Evolutionary conservation across 2,329 filamentous ascomycete species (phyloP), one percentile per base, ranked within the genome.

Genomic region (Incumbomyces lentus): DNA sequence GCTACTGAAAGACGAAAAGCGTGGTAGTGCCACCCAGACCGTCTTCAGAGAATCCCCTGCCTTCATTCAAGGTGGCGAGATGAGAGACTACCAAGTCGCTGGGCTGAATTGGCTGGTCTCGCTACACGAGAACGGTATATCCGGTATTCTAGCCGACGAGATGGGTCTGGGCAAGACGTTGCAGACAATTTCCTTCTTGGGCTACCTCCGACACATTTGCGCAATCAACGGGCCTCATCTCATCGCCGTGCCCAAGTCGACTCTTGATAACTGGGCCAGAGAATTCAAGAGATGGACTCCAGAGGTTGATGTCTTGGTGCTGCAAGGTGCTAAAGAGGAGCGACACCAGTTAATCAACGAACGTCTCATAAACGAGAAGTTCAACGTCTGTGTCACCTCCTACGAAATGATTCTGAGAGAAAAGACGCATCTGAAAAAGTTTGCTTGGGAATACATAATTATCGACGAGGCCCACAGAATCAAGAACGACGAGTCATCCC

Each of bases 361-460:
- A 13, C 84, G 86, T 3, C 74, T 98, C n/a, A 75, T 93, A 14
- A 86, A 93, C 49, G 88, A 95, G 64, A 86, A 94, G 55, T 98
- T 98, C 57, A 92, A 98, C 59, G 90, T 96, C 14, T 95, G 90
- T 68, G 86, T 98, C 62, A 98, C 92, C 12, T 95, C 89, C 64
- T 98, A 98, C 68, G 92, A 98, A 65, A 96, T 98, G 90, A 88
- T 98, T 49, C 74, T 98, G 11, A 81, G 92, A 48, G 92, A 98
- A 63, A 96, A 98, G 70, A 74, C 85, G 1, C 87, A 95, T 57
- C 67, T 98, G 55, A 95, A 92, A 70, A 96, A 96, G 65, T 94
- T 98, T 64, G 89, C 92, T 0, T 98, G 92, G 92, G 90, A 98
- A 64, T 98, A 98, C 67, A 98, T 98, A 65, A 95, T 98, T 57